Evolutionary conservation across 257 asterid species (phyloP).

Genomic region (Solanum paucissectum): DNA sequence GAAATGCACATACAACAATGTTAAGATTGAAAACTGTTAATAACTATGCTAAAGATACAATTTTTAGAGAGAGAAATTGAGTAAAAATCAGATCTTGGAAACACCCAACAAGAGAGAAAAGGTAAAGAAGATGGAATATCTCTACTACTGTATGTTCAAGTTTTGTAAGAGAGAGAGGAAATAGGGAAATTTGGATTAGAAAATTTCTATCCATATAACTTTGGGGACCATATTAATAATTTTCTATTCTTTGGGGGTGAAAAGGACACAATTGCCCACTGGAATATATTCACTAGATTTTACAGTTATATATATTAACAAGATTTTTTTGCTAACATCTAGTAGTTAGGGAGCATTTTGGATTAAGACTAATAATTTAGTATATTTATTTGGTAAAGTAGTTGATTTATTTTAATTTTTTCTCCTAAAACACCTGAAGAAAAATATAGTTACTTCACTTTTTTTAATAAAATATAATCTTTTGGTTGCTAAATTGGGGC

Average conservation of each 20-base stretch:
- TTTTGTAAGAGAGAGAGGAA: background rate
- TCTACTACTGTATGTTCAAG: background rate
- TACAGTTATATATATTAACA: background rate
- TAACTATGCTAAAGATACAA: background rate
- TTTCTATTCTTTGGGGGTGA: background rate
- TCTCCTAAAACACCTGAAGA: background rate
- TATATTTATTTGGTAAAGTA: background rate
- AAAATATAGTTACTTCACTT: background rate
- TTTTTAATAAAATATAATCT: background rate
- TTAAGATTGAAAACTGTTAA: conserved; percentile 8
- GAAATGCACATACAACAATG: conserved; percentile 9
- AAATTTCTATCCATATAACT: background rate
- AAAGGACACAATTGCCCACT: background rate
- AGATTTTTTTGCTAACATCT: background rate
- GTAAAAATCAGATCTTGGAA: background rate
- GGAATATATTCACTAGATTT: background rate
- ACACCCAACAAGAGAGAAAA: conserved; percentile 7
- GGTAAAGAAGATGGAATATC: background rate
- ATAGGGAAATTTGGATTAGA: background rate
- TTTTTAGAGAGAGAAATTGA: background rate
- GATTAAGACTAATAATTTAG: background rate
- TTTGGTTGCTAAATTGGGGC: background rate
- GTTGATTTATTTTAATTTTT: background rate
- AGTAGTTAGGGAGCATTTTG: background rate
- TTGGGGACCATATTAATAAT: background rate